Conservation (phyloP, 108 stramenopile species). For the Skeletonema grethae region DNA sequence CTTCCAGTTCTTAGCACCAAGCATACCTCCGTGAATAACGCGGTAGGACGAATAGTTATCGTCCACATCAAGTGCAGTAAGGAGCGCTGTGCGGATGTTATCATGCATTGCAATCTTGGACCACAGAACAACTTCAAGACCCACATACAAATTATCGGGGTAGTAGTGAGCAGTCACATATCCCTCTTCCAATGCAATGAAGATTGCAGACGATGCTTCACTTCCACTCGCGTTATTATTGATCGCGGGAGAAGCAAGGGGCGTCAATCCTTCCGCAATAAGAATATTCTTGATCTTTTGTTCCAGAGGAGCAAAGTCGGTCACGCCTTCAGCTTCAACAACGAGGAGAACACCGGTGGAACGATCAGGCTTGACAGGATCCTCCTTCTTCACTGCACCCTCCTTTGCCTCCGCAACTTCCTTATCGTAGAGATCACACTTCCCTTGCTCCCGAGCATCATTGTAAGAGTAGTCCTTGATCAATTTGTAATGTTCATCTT, state of each 20-base stretch:
- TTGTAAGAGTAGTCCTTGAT: slow-evolving; percentile 72
- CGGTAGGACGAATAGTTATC: slow-evolving; percentile 52
- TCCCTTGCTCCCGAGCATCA: slow-evolving; percentile 45
- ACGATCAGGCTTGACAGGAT: slow-evolving; percentile 48
- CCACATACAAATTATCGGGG: slow-evolving; percentile 53
- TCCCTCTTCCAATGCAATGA: slow-evolving; percentile 46
- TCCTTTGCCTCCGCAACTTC: slow-evolving; percentile 32
- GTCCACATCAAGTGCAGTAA: slow-evolving; percentile 28
- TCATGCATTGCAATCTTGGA: slow-evolving; percentile 51
- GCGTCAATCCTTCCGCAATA: slow-evolving; percentile 23
- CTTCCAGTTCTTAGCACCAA: slow-evolving; percentile 75
- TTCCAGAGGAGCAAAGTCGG: slow-evolving; percentile 27
- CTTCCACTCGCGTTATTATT: slow-evolving; percentile 25
- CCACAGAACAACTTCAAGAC: slow-evolving; percentile 48
- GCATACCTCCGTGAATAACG: slow-evolving; percentile 83
- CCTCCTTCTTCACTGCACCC: slow-evolving; percentile 38
- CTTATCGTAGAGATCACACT: slow-evolving; percentile 43
- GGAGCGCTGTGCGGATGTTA: slow-evolving; percentile 39
- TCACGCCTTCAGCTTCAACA: slow-evolving; percentile 67
- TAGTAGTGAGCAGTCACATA: slow-evolving; percentile 57
- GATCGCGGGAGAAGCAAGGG: slow-evolving; percentile 33
- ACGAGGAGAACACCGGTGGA: slow-evolving; percentile 71
- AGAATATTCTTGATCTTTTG: slow-evolving; percentile 22
- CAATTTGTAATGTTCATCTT: slow-evolving; percentile 56
- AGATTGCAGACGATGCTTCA: slow-evolving; percentile 35